Conservation (phyloP, 2,329 filamentous ascomycete genomes). For the Orbilia ellipsospora region DNA sequence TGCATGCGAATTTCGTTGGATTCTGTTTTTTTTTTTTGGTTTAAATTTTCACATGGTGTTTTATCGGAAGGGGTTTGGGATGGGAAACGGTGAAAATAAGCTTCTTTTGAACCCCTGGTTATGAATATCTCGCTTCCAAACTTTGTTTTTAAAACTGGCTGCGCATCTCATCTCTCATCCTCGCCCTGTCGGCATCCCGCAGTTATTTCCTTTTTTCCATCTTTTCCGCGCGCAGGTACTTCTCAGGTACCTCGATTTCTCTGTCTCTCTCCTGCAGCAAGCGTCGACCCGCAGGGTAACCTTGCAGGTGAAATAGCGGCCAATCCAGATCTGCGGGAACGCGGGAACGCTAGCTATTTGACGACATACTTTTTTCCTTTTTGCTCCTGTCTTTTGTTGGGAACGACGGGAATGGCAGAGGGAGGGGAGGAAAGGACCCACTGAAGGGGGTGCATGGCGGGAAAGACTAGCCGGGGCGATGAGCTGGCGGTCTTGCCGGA, state of each 20-base stretch:
- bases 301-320: slow-evolving; percentile 18
- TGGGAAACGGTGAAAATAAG: slow-evolving; percentile 36
- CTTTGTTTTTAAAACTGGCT: background rate
- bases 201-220: slow-evolving; percentile 18
- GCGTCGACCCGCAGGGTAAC: slow-evolving; percentile 2
- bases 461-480: slow-evolving; percentile 53
- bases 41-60: slow-evolving; percentile 2
- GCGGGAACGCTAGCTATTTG: slow-evolving; percentile 41
- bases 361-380: background rate
- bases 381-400: no score
- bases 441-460: slow-evolving; percentile 11
- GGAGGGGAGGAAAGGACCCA: slow-evolving; percentile 31
- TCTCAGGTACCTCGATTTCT: slow-evolving; percentile 9
- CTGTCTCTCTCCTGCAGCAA: slow-evolving; percentile 10
- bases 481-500: slow-evolving; percentile 29
- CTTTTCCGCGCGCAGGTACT: background rate
- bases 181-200: background rate
- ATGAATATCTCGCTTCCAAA: slow-evolving; percentile 32
- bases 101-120: slow-evolving; percentile 33
- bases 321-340: slow-evolving; percentile 44
- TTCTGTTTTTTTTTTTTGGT: slow-evolving; percentile 1
- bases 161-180: slow-evolving; percentile 5
- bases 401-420: slow-evolving; percentile 1
- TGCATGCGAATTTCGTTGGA: slow-evolving; percentile 16
- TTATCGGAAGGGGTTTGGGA: slow-evolving; percentile 1